phyloP scores from a whole-genome alignment of 495 filamentous ascomycete genomes.

The Neurospora tetraspora region DNA sequence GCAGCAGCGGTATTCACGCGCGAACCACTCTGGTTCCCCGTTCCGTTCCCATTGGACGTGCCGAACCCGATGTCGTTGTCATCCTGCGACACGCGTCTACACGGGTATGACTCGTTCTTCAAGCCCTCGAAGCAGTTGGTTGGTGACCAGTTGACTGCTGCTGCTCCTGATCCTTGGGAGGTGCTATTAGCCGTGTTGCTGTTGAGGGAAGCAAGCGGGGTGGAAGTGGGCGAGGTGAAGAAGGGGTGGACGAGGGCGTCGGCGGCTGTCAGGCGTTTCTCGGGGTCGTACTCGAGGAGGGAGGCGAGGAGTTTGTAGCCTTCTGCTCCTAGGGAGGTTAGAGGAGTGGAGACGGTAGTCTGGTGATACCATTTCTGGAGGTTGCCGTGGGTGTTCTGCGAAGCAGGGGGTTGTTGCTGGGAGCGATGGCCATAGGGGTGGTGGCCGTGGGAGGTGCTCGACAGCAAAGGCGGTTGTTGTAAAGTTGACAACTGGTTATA shows the following conservation, averaged over 20 bases:
- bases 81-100: conserved; percentile 80
- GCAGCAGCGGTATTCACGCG: conserved; percentile 40
- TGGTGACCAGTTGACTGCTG: conserved; percentile 45
- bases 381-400: conserved; percentile 15
- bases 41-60: conserved; percentile 70
- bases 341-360: conserved; percentile 30
- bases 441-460: conserved; percentile 26
- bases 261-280: conserved; percentile 74
- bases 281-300: conserved; percentile 87
- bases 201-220: not conserved
- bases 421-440: conserved; percentile 39
- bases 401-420: conserved; percentile 23
- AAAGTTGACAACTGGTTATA: conserved; percentile 64
- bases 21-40: conserved; percentile 65
- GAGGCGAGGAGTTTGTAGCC: conserved; percentile 73
- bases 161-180: not conserved
- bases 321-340: conserved; percentile 53
- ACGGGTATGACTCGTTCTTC: conserved; percentile 69
- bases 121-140: conserved; percentile 86
- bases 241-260: conserved; percentile 82
- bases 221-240: conserved; percentile 41
- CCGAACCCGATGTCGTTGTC: conserved; percentile 85
- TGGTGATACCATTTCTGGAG: conserved; percentile 50
- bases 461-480: conserved; percentile 28
- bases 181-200: not conserved